Base-by-base conservation (phyloP, 305 asterid genomes). In the Petunia hybrid region DNA sequence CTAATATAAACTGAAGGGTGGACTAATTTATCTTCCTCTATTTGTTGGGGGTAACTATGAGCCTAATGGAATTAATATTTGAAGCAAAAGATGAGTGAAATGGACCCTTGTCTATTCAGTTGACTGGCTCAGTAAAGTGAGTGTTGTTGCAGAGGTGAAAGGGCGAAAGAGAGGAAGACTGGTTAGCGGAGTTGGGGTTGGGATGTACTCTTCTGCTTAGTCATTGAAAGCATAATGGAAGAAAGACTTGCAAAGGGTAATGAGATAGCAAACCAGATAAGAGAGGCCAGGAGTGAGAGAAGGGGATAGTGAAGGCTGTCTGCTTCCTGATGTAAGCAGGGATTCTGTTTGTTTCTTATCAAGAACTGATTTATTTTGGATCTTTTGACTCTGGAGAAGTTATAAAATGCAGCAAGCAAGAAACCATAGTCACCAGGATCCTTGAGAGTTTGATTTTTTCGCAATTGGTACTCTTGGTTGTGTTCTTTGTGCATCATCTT, bases 321-420 rank as follows among this genome's bases (percentile, higher is more conserved):
- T 22, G 31, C 31, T 22, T 22, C 31, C 31, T 53, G 63, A 36
- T 14, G 2, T 53, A 74, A 51, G 7, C 13, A 31, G 64, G 38
- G 55, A 22, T 22, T 1, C n/a, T 51, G 14, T 74, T 53, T 1
- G 5, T 36, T 51, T 13, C 64, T 74, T 53, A n/a, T 14, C 1
- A 63, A 51, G 78, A 46, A 36, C 46, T 73, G 8, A 43, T 31
- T 51, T 8, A 22, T 22, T 36, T 73, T 35, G 36, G 78, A 13
- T 51, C 63, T 51, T 74, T 36, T 13, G 14, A 10, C 36, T 7
- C 64, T 51, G 36, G 48, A 74, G 38, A 73, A 51, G 4, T 63
- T 74, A 62, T 51, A 53, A 74, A 73, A 51, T 74, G 64, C 46
- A 74, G 6, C 36, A 13, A 71, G 61, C 61, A 46, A 46, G 60